Percentiles rank a stretch among this genome's conserved stretches.
Conservation (phyloP, 2,329 filamentous ascomycete species). For the Cercospora canescens region DNA sequence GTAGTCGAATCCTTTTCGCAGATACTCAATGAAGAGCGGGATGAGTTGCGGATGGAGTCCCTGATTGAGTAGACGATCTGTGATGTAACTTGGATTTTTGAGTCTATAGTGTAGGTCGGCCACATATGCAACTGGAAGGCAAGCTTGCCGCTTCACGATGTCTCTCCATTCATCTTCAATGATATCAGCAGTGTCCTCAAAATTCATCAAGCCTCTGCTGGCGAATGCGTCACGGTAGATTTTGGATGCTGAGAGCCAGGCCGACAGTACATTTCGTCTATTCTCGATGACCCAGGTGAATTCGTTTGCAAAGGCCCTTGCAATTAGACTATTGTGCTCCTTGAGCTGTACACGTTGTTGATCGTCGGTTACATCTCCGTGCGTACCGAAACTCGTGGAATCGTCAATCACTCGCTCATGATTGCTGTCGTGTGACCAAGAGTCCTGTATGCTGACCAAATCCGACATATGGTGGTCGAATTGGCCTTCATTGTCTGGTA, state of each 20-base stretch:
- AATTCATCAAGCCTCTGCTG: not conserved
- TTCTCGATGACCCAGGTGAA: not conserved
- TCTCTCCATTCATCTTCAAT: not conserved
- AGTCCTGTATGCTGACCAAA: not conserved
- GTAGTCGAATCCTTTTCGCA: slow-evolving; percentile 7
- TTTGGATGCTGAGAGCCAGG: not conserved
- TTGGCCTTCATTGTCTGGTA: not conserved
- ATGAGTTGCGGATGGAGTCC: not conserved
- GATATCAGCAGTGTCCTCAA: not conserved
- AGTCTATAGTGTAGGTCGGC: not conserved
- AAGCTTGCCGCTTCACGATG: not conserved
- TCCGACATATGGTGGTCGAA: not conserved
- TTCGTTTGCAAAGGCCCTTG: not conserved
- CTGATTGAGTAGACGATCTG: not conserved
- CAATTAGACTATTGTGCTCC: not conserved
- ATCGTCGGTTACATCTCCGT: not conserved
- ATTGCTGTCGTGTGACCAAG: not conserved
- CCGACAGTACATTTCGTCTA: not conserved
- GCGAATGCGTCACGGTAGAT: not conserved
- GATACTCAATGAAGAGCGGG: not conserved
- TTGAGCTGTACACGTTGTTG: not conserved
- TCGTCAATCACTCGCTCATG: not conserved
- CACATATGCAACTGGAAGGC: not conserved
- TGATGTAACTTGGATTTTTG: not conserved
- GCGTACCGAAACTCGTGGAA: not conserved